Evolutionary conservation across 257 asterid genomes (phyloP), one percentile per base, ranked within the genome.

Genomic region (Solanum ossicruentum): DNA sequence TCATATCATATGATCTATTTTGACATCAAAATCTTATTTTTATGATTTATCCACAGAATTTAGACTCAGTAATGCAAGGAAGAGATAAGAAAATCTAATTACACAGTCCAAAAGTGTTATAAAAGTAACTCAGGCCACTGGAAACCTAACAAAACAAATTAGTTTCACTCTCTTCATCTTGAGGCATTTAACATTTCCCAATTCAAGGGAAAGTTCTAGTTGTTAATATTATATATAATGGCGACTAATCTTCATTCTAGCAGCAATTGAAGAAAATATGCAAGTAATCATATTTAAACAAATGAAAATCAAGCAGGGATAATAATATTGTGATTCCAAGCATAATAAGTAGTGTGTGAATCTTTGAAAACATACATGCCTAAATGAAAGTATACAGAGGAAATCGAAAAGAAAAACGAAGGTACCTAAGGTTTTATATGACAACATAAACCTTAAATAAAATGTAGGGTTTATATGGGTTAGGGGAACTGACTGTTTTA

Each of bases 401-500:
- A 71, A 41, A 20, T 71, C 2, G 18, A 71, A 71, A 43, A 41
- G 55, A 20, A 41, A 70, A 41, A 70, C 21, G 9, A 41, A 70
- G 80, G 57, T 72, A 66, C 20, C 45, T 13, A 61, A 21, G 70
- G 17, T 61, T 61, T 61, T 10, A 51, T 11, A 51, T 12, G 5
- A 52, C 32, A 61, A 23, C 32, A 11, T 36, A 61, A 61, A 61
- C 23, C 11, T 11, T 23, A 16, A 17, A 39, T 20, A 17, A 26
- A 28, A 12, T 7, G 12, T 10, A 39, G 51, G 57, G 84, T 52
- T 57, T 65, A n/a, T 28, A 57, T 41, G 57, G 11, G 56, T 32
- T 21, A n/a, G 56, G 75, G 1, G 75, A 43, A 84, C 84, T 36
- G 8, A 94, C 99, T 97, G 90, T 86, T 85, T 88, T 89, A 6